Evolutionary conservation across 2,329 filamentous ascomycete genomes (phyloP), one percentile per base, ranked within the genome.

Genomic region (Arachnomyces sp.): DNA sequence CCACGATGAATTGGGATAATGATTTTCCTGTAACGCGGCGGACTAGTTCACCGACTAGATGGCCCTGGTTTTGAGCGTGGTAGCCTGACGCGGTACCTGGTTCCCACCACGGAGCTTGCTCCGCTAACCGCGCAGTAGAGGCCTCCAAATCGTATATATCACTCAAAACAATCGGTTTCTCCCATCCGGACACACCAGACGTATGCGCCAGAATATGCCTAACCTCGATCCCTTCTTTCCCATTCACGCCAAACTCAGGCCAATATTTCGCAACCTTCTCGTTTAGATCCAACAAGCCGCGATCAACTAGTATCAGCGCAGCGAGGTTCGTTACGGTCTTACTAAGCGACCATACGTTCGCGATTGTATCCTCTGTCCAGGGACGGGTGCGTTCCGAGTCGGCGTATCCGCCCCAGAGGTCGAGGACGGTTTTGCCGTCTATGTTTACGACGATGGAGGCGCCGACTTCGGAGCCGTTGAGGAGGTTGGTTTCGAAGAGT

Each of bases 211-310:
- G 51, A 2, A 68, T 11, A 43, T 71, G 66, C 1, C 58, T 54
- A 4, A 71, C 59, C 8, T 58, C 45, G 32, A 70, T 49, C 11
- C 60, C 47, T 30, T 64, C 51, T 35, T 70, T 69, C 29, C 64
- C 66, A 14, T 65, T 63, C 9, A 45, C 55, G 0, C 53, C 64
- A 40, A 71, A 71, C 33, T 70, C 68, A 1, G 68, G 68, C 68
- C 68, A 72, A 53, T 70, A 65, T 30, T 58, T 53, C 2, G 60
- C 45, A 1, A 71, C 63, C 2, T 59, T 59, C 9, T 57, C 65
- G 33, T 63, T 44, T 1, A 57, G 48, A 39, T 60, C 51, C 1
- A 71, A 40, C 0, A 60, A 44, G 2, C 64, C 65, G 3, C 65
- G 60, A 34, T 67, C 59, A 25, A 66, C 55, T 5, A 68, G 61